Evolutionary conservation across 371 early-diverging fungal genomes (phyloP).

Genomic region (Mortierella sp.): DNA sequence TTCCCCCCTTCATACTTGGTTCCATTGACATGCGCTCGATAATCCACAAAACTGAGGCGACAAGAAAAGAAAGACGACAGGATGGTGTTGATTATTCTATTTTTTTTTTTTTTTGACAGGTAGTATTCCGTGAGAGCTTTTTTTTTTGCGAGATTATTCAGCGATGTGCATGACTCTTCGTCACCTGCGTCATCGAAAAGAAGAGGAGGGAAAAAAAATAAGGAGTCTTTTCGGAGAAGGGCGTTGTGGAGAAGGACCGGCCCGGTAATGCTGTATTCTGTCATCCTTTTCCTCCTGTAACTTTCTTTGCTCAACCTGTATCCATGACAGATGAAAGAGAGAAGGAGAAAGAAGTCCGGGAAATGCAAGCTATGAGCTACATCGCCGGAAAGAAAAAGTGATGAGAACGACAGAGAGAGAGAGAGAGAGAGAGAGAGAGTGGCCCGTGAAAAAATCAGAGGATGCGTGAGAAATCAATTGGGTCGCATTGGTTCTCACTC

Average conservation of each 20-base stretch:
- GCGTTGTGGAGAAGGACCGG: background rate
- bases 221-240: background rate
- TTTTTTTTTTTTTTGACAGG: background rate
- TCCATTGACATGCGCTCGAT: conserved; percentile 6
- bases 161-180: conserved; percentile 3
- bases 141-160: background rate
- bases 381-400: background rate
- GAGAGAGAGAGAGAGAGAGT: conserved; percentile 15
- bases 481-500: background rate
- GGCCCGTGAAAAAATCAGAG: background rate
- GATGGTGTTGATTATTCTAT: background rate
- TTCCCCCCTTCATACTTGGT: background rate
- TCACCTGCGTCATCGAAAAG: background rate
- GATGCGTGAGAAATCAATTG: conserved; percentile 5
- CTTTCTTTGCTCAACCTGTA: background rate
- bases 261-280: background rate
- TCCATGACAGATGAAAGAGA: background rate
- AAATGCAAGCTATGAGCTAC: background rate
- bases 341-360: background rate
- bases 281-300: background rate
- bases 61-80: background rate
- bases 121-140: conserved; percentile 1
- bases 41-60: too few species aligned
- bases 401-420: background rate
- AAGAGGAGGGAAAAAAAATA: background rate